Conservation (phyloP, 2,329 filamentous ascomycete species). For the Penicillium sp. region DNA sequence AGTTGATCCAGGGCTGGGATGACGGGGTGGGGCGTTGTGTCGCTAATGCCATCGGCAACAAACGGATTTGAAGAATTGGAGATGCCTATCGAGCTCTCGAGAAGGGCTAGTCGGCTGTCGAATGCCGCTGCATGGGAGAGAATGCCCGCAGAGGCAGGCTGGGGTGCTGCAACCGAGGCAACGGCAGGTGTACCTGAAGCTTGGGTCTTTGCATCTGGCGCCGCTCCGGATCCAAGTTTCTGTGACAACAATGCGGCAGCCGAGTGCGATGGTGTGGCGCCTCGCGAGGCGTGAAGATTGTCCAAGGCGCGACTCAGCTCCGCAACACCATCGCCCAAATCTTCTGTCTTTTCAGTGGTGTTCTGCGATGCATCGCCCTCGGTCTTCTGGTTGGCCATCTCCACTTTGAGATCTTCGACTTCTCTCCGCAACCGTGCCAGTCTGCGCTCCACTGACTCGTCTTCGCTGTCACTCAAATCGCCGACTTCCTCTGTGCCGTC, state of each 20-base stretch:
- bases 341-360: constrained; percentile 42
- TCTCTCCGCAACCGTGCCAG: constrained; percentile 82
- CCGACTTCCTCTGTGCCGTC: constrained; percentile 62
- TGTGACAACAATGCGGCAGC: constrained; percentile 39
- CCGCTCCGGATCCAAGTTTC: constrained; percentile 29
- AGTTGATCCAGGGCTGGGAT: constrained; percentile 79
- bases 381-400: constrained; percentile 50
- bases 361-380: constrained; percentile 33
- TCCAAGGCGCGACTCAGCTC: constrained; percentile 74
- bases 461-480: constrained; percentile 76
- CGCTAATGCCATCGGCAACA: constrained; percentile 49
- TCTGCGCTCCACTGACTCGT: constrained; percentile 74
- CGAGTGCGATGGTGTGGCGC: constrained; percentile 26
- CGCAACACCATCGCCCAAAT: constrained; percentile 59
- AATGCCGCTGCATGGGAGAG: constrained; percentile 84
- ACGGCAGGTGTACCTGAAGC: constrained; percentile 4
- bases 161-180: constrained; percentile 11
- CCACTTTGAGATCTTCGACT: constrained; percentile 69
- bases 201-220: constrained; percentile 7
- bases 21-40: constrained; percentile 62
- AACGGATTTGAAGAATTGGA: constrained; percentile 66
- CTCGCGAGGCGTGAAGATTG: constrained; percentile 53
- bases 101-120: constrained; percentile 72
- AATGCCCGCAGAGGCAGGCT: constrained; percentile 47
- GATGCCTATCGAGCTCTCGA: constrained; percentile 82